Base-by-base conservation (phyloP, 139 green algal species). In the Trebouxia sp. region DNA sequence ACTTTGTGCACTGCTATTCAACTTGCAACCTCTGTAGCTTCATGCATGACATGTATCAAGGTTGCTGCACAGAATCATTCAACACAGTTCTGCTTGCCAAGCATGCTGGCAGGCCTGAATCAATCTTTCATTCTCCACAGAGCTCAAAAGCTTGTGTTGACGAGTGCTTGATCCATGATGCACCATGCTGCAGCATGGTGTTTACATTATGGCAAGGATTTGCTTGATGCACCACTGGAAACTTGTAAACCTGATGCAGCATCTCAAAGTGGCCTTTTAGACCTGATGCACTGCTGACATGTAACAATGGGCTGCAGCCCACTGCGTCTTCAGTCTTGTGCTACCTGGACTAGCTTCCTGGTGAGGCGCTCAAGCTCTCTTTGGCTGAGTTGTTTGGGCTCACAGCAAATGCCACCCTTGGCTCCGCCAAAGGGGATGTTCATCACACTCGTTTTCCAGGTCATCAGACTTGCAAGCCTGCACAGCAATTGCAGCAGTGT, bases 371-470 rank as follows among this genome's bases (percentile, higher is more conserved):
- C 94, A 78, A 96, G 84, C 87, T 98, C 94, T 1, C 88, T 74
- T 66, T 95, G 89, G 26, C 77, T 90, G 66, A 97, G 89, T 30
- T 85, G 76, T 20, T 76, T 87, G 3, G 92, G 92, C 78, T 95
- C 88, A 26, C 93, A 87, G 0, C 87, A 89, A 32, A 97, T 83
- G 65, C 92, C 92, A 15, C 88, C 93, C 87, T 98, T 98, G 72
- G 94, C 95, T 8, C 95, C 95, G 6, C 95, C 96, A 91, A 98
- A 99, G 4, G 96, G 96, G 20, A 99, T 92, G 82, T 98, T 93
- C 90, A 98, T 92, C 11, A 98, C 85, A 55, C 24, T 53, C 0
- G 96, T 97, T 85, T 99, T 99, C 94, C 93, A 98, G 0, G 95
- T 98, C 93, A 97, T 98, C n/a, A 98, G 88, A 45, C 35, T 53